Percentiles rank a stretch among this genome's conserved stretches.
Evolutionary conservation across 306 rosid genomes (phyloP).

Genomic region (Casuarina equisetifolia): DNA sequence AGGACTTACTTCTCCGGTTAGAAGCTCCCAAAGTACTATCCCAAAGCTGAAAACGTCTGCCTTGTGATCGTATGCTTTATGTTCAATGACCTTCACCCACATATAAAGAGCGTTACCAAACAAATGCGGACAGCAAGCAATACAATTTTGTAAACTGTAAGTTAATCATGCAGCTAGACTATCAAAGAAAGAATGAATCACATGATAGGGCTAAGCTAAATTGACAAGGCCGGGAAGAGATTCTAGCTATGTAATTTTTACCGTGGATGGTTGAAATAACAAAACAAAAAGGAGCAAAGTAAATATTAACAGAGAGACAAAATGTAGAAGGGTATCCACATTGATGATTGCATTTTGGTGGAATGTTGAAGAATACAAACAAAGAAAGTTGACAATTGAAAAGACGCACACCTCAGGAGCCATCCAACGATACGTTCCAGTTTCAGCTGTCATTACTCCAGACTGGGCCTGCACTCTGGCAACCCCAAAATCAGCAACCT

Average conservation of each 20-base stretch:
- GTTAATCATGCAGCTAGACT: background rate
- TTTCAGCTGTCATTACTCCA: conserved; percentile 99
- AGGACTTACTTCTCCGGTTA: conserved; percentile 84
- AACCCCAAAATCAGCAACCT: conserved; percentile 99
- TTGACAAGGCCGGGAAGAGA: background rate
- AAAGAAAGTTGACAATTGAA: conserved; percentile 3
- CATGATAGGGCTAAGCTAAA: background rate
- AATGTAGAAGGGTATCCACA: background rate
- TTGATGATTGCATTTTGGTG: conserved; percentile 14
- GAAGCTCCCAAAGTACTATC: conserved; percentile 93
- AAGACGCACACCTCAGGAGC: conserved; percentile 86
- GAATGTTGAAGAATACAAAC: conserved; percentile 4
- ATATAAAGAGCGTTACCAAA: conserved; percentile 6
- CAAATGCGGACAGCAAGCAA: background rate
- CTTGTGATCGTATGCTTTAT: conserved; percentile 94
- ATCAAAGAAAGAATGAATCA: background rate
- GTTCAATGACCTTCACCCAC: conserved; percentile 86
- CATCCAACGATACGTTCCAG: conserved; percentile 99
- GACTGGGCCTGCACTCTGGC: conserved; percentile 95
- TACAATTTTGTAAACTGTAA: background rate
- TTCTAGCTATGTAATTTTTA: background rate
- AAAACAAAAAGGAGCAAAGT: background rate
- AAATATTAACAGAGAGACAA: background rate
- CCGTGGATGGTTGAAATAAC: background rate
- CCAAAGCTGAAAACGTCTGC: conserved; percentile 98